These are phyloP conservation scores for Saturnispora sanitii DNA, from an alignment of 805 yeast species.

Conservation along the genomic window DNA sequence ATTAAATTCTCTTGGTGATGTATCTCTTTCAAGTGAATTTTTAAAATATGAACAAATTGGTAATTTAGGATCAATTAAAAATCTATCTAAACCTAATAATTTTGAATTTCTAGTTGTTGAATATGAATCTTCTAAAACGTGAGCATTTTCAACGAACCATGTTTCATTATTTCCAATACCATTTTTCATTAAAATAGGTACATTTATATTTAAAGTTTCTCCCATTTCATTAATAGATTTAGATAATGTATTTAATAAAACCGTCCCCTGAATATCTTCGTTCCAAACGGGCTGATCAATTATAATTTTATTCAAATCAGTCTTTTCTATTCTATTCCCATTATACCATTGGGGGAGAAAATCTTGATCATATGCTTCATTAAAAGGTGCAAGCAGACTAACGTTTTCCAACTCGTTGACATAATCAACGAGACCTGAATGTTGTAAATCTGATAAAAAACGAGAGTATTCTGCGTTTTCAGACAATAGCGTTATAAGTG, in stretches of 20 bases:
- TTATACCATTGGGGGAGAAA: no score
- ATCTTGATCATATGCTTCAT: slow-evolving; percentile 51
- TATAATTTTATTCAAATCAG: slow-evolving; percentile 24
- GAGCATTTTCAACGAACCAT: slow-evolving; percentile 32
- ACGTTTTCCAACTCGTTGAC: slow-evolving; percentile 51
- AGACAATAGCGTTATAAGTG: slow-evolving; percentile 64
- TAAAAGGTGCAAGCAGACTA: slow-evolving; percentile 73
- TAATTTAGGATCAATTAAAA: slow-evolving; percentile 30
- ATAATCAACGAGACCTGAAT: slow-evolving; percentile 49
- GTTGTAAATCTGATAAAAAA: slow-evolving; percentile 52
- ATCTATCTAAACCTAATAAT: slow-evolving; percentile 51
- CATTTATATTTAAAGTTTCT: slow-evolving; percentile 8
- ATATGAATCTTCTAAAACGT: slow-evolving; percentile 44
- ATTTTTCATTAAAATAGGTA: slow-evolving; percentile 28
- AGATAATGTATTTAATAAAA: slow-evolving; percentile 19
- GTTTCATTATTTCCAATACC: slow-evolving; percentile 17
- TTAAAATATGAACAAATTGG: slow-evolving; percentile 30
- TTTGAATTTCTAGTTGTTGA: slow-evolving; percentile 58
- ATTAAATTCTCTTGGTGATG: slow-evolving; percentile 14
- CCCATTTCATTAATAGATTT: slow-evolving; percentile 16
- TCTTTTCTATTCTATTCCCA: slow-evolving; percentile 10
- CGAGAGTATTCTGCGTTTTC: slow-evolving; percentile 56
- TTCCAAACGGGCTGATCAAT: slow-evolving; percentile 26
- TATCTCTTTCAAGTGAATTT: slow-evolving; percentile 10
- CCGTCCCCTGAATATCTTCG: slow-evolving; percentile 23